Evolutionary conservation across 1,139 yeast genomes (phyloP).

Genomic region (Debaryomyces psychrophilus): DNA sequence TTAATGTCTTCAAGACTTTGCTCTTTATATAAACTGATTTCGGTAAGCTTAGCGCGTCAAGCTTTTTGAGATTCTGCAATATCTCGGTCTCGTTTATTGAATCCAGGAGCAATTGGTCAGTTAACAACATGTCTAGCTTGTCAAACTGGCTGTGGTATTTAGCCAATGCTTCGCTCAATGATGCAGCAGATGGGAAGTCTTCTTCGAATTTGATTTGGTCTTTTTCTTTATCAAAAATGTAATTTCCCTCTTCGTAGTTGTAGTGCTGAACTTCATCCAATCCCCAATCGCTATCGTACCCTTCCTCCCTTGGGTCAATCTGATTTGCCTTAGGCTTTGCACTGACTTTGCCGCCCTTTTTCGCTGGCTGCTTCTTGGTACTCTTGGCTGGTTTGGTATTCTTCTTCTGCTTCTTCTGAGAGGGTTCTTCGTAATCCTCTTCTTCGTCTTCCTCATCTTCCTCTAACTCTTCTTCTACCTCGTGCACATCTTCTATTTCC

Average conservation of each 20-base stretch:
- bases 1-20: conserved; percentile 34
- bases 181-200: conserved; percentile 29
- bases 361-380: conserved; percentile 11
- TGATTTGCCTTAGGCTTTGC: conserved; percentile 26
- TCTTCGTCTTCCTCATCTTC: conserved; percentile 22
- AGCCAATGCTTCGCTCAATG: conserved; percentile 23
- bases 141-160: conserved; percentile 23
- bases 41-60: conserved; percentile 29
- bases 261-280: conserved; percentile 33
- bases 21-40: conserved; percentile 34
- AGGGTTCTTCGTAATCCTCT: conserved; percentile 18
- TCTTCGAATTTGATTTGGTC: conserved; percentile 33
- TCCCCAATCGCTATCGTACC: conserved; percentile 51
- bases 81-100: conserved; percentile 15
- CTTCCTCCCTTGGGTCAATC: conserved; percentile 24
- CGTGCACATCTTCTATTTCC: neutral
- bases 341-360: conserved; percentile 23
- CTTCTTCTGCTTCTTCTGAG: conserved; percentile 20
- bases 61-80: conserved; percentile 24
- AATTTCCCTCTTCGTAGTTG: conserved; percentile 34
- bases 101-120: conserved; percentile 21
- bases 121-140: conserved; percentile 23
- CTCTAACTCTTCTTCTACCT: no score
- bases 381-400: conserved; percentile 12
- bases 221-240: conserved; percentile 36